Evolutionary conservation across 2,329 filamentous ascomycete genomes (phyloP).

Genomic region (Xylaria sp.): DNA sequence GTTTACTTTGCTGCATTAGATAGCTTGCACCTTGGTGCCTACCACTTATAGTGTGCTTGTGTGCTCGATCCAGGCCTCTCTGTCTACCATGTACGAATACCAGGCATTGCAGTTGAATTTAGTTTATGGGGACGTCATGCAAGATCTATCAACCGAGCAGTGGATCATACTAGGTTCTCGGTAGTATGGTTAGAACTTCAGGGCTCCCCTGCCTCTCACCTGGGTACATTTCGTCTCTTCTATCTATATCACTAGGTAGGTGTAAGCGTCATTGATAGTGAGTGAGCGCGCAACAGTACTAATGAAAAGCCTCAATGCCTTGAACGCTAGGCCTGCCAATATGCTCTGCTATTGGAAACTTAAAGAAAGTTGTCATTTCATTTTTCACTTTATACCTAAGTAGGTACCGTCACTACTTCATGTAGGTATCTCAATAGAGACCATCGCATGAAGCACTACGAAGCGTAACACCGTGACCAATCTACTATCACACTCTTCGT

Average conservation of each 20-base stretch:
- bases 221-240: background rate
- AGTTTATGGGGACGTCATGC: background rate
- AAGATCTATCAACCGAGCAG: background rate
- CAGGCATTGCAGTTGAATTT: background rate
- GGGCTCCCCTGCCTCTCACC: background rate
- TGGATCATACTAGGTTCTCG: background rate
- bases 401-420: no score
- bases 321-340: background rate
- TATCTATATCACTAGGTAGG: background rate
- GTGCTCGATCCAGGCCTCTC: background rate
- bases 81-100: background rate
- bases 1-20: background rate
- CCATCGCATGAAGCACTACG: background rate
- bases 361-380: background rate
- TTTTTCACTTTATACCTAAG: no score
- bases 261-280: background rate
- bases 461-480: background rate
- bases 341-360: background rate
- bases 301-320: background rate
- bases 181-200: background rate
- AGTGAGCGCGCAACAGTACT: background rate
- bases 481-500: background rate
- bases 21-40: background rate
- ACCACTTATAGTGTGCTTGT: background rate
- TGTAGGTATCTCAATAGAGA: background rate